phyloP scores from a whole-genome alignment of 2,329 filamentous ascomycete species.

The Fusarium bulbicola region DNA sequence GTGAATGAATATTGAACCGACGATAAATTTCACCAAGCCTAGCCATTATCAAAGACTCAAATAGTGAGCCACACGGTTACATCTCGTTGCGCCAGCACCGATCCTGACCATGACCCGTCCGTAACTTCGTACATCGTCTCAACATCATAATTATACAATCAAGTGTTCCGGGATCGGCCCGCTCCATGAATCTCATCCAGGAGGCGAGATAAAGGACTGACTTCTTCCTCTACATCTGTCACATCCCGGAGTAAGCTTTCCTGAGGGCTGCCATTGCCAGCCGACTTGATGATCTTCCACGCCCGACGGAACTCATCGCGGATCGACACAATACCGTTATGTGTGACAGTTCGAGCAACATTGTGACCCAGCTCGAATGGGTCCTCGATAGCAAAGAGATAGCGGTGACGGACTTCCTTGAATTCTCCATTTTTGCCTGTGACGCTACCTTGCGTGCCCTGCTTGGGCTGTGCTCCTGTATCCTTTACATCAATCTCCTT shows the following conservation, averaged over 20 bases:
- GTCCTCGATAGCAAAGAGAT: conserved; percentile 90
- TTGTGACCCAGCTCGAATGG: conserved; percentile 91
- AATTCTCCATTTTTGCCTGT: conserved; percentile 52
- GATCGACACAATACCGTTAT: conserved; percentile 82
- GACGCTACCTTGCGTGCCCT: conserved; percentile 19
- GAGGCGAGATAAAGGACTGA: conserved; percentile 39
- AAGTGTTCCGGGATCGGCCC: conserved; percentile 2
- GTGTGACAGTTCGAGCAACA: conserved; percentile 85
- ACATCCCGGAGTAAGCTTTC: conserved; percentile 66
- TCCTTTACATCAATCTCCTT: conserved; percentile 2
- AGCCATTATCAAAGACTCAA: neutral
- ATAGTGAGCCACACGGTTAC: neutral
- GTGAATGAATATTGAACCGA: neutral
- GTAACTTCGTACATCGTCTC: conserved; percentile 14
- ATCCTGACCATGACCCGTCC: neutral
- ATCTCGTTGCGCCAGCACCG: conserved; percentile 14
- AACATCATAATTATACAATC: conserved; percentile 19
- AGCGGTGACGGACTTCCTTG: conserved; percentile 80
- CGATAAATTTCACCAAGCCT: neutral
- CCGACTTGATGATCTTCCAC: conserved; percentile 72
- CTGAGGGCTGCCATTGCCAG: conserved; percentile 52
- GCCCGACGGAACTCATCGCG: conserved; percentile 86
- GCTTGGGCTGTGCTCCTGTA: conserved; percentile 13
- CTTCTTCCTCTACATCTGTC: conserved; percentile 44
- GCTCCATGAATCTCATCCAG: conserved; percentile 50